Percentiles rank a stretch among this genome's conserved stretches.
phyloP scores from a whole-genome alignment of 2,329 filamentous ascomycete species.

The Cytospora schulzeri region DNA sequence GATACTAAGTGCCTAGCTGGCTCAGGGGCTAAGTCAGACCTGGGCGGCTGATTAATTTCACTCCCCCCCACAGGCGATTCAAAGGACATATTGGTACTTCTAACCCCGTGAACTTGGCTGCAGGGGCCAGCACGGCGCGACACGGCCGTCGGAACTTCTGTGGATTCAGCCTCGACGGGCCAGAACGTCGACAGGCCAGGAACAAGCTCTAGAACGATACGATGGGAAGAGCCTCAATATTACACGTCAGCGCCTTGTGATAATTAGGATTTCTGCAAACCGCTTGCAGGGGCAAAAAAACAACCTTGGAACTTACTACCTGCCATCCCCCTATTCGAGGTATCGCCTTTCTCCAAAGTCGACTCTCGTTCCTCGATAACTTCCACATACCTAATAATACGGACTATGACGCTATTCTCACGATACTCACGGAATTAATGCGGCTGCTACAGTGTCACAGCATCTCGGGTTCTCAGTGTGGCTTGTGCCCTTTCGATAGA shows the following conservation, averaged over 20 bases:
- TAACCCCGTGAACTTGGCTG: background rate
- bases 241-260: background rate
- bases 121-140: background rate
- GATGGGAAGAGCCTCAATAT: background rate
- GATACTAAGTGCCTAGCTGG: too few relatives aligned
- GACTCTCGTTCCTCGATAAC: conserved; percentile 1
- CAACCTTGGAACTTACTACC: background rate
- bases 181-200: background rate
- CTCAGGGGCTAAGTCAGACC: background rate
- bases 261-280: background rate
- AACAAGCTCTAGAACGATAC: background rate
- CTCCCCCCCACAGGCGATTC: background rate
- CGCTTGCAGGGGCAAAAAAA: background rate
- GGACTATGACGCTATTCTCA: conserved; percentile 19
- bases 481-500: conserved; percentile 13
- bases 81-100: background rate
- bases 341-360: background rate
- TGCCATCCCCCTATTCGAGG: background rate
- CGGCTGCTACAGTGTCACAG: conserved; percentile 22
- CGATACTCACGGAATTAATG: conserved; percentile 20
- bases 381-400: background rate
- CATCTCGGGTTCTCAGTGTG: conserved; percentile 17
- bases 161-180: background rate
- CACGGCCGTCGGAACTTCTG: conserved; percentile 1
- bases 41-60: background rate